Percentiles rank a stretch among this genome's conserved stretches.
Conservation (phyloP, 2,329 filamentous ascomycete genomes). For the Curvularia lunata region DNA sequence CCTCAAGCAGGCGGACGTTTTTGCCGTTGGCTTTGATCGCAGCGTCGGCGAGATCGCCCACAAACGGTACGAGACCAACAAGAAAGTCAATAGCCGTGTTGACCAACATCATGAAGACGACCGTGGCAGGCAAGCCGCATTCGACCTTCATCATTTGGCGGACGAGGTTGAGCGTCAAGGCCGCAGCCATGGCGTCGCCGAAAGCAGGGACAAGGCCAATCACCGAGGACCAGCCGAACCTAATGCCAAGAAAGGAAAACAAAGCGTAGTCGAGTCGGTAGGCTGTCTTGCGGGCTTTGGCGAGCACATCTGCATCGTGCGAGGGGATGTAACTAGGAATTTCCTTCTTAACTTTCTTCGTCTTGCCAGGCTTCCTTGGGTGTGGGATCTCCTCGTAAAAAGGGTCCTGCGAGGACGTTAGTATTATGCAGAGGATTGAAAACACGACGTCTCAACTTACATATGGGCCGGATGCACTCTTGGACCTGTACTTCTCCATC, state of each 20-base stretch:
- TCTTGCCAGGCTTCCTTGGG: conserved; percentile 72
- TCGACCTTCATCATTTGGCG: conserved; percentile 75
- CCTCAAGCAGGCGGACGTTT: conserved; percentile 73
- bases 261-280: conserved; percentile 85
- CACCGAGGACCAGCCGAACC: conserved; percentile 87
- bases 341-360: conserved; percentile 84
- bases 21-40: conserved; percentile 76
- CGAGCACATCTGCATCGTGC: conserved; percentile 82
- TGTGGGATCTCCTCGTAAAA: conserved; percentile 86
- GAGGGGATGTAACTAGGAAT: conserved; percentile 81
- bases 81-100: conserved; percentile 78
- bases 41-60: conserved; percentile 78
- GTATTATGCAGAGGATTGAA: not conserved
- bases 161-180: conserved; percentile 70
- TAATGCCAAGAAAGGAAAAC: conserved; percentile 79
- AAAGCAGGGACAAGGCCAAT: conserved; percentile 84
- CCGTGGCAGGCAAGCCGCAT: conserved; percentile 69
- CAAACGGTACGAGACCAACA: conserved; percentile 74
- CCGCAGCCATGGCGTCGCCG: conserved; percentile 54
- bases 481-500: conserved; percentile 56
- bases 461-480: conserved; percentile 50
- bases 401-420: conserved; percentile 69
- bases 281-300: conserved; percentile 82
- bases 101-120: conserved; percentile 76
- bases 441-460: conserved; percentile 39